Evolutionary conservation across 2,329 filamentous ascomycete genomes (phyloP), one percentile per base, ranked within the genome.

Genomic region (Calycina herbarum): DNA sequence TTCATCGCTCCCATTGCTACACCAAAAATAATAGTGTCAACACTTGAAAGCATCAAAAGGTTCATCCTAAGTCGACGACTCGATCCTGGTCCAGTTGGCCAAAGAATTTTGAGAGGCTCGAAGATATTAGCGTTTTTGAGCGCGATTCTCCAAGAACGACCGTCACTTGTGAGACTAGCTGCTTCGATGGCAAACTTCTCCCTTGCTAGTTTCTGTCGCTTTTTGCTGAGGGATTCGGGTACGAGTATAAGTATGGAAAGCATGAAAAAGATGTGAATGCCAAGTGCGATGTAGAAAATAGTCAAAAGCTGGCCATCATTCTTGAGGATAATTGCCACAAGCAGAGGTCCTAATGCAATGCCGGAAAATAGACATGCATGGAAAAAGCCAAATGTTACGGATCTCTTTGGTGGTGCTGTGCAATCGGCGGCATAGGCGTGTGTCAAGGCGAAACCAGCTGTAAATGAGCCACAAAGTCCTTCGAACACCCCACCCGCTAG

Each of bases 351-450:
- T 38, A 94, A 78, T 0, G 95, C 94, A 57, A 98, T 86, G n/a
- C 95, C 95, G 1, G 86, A 84, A 77, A 97, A 98, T 8, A 99
- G 82, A 71, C 90, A 93, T 11, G 92, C 93, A 73, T 98, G 92
- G 72, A 98, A 89, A 75, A 94, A 94, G 6, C 93, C 94, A 76
- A 98, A 95, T 4, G 89, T 87, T 7, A 96, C 90, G 66, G 90
- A 91, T 24, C 95, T 88, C 73, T 86, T 87, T 35, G 91, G 89
- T 0, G 93, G 91, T 3, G 90, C 82, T 0, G 93, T 94, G 77
- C 93, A 97, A 77, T 99, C 95, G 51, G 92, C 89, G 13, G 91
- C 89, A 77, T 98, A 99, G 0, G 94, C 93, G 76, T 96, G 89
- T 27, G 87, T 89, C 24, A 89, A 81, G 57, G 90, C 88, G 81